These are phyloP conservation scores for Nasturtium officinale DNA, from an alignment of 345 rosid species.

Conservation along the genomic window DNA sequence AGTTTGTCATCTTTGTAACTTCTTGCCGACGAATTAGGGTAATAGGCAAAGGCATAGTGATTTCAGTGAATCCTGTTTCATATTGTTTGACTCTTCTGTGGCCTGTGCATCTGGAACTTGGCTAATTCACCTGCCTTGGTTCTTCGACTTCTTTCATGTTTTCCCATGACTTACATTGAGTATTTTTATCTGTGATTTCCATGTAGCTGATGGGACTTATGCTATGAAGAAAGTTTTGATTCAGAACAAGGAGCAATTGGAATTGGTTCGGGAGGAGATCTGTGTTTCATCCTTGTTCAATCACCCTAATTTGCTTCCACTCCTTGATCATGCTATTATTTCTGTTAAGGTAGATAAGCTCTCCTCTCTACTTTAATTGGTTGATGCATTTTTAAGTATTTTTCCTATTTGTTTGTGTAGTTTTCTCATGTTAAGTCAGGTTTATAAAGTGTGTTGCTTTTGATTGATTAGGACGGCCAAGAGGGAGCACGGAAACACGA, in stretches of 20 bases:
- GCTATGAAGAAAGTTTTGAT: constrained; percentile 98
- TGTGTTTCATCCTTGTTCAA: constrained; percentile 84
- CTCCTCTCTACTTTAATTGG: background rate
- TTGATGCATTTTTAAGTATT: background rate
- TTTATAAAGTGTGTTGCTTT: constrained; percentile 30
- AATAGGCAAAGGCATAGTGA: background rate
- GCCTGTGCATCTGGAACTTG: background rate
- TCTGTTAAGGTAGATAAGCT: constrained; percentile 67
- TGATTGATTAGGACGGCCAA: constrained; percentile 61
- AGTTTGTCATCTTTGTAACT: background rate
- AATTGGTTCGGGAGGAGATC: constrained; percentile 90
- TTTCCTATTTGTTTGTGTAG: background rate
- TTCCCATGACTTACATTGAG: background rate
- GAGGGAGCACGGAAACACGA: constrained; percentile 87
- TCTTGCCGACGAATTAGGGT: background rate
- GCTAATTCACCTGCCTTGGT: background rate
- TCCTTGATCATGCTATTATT: constrained; percentile 93
- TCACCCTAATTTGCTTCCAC: constrained; percentile 91
- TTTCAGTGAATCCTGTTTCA: constrained; percentile 5
- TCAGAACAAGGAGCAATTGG: constrained; percentile 84
- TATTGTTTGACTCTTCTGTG: background rate
- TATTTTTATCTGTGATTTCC: background rate
- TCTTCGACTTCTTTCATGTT: constrained; percentile 7
- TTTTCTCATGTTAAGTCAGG: constrained; percentile 2
- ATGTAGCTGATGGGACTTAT: constrained; percentile 83